Percentiles rank a stretch among this genome's conserved stretches.
Conservation (phyloP, 495 filamentous ascomycete species). For the Patellaria atrata region DNA sequence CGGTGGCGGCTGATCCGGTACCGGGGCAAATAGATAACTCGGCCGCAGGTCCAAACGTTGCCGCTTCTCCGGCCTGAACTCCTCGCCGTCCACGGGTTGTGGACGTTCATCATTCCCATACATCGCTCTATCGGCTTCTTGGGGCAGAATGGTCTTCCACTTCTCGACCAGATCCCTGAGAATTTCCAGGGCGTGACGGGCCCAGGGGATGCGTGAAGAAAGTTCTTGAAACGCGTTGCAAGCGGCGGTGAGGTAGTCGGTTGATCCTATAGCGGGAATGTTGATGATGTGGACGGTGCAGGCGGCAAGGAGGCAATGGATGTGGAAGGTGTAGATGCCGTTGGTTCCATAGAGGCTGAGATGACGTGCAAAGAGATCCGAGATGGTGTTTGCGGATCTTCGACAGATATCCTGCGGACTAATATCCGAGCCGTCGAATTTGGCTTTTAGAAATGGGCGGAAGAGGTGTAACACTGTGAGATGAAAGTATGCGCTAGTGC, state of each 20-base stretch:
- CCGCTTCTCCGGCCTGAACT: no score
- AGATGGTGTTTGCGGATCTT: conserved; percentile 20
- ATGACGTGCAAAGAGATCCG: conserved; percentile 19
- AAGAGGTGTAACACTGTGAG: conserved; percentile 26
- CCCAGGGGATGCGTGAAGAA: conserved; percentile 12
- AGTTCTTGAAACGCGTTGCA: conserved; percentile 22
- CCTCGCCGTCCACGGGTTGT: no score
- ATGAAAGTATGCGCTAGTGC: conserved; percentile 26
- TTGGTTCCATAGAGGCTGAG: conserved; percentile 21
- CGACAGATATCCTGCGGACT: conserved; percentile 25
- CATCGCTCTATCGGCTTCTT: conserved; percentile 10
- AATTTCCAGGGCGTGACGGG: conserved; percentile 11
- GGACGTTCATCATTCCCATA: conserved; percentile 9
- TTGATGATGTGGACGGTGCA: conserved; percentile 27
- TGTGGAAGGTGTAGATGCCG: conserved; percentile 16
- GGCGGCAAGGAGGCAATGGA: conserved; percentile 24
- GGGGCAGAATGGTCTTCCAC: conserved; percentile 23
- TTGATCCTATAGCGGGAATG: conserved; percentile 12
- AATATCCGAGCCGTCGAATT: conserved; percentile 17
- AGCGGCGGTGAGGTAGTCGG: conserved; percentile 11
- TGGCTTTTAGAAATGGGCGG: conserved; percentile 26
- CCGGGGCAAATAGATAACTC: conserved; percentile 10
- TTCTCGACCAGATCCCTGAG: conserved; percentile 17
- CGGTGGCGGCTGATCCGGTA: conserved; percentile 9
- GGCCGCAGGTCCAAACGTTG: conserved; percentile 6